Conservation (phyloP, 305 asterid genomes). For the Salvia sclarea region DNA sequence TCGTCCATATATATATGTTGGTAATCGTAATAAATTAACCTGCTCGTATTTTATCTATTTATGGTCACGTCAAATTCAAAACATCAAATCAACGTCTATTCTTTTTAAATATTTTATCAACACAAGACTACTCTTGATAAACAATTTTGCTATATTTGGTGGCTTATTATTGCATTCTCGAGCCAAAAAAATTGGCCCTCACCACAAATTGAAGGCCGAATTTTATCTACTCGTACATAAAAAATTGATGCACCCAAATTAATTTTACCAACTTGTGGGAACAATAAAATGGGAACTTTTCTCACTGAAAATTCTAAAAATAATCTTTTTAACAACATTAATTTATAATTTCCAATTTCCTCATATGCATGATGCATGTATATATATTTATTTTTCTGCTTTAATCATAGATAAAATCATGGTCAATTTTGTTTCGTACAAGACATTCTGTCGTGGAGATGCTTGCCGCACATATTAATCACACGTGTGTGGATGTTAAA, state of each 20-base stretch:
- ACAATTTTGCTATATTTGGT: neutral
- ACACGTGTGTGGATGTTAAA: neutral
- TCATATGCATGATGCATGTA: too few relatives aligned
- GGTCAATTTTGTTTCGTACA: neutral
- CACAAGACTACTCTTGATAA: neutral
- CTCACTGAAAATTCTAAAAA: neutral
- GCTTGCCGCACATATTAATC: neutral
- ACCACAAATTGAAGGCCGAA: constrained; percentile 11
- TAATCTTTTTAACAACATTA: neutral
- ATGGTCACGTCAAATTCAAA: neutral
- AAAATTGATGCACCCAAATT: neutral
- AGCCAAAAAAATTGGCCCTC: neutral
- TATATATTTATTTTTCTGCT: too few relatives aligned
- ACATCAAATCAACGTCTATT: neutral
- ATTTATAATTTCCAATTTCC: neutral
- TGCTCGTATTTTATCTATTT: neutral
- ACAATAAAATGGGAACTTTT: neutral
- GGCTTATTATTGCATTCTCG: neutral
- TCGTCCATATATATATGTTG: too few relatives aligned
- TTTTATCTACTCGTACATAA: neutral
- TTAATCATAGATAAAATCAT: neutral
- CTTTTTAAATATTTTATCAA: neutral
- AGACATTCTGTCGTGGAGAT: neutral
- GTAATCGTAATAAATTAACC: neutral
- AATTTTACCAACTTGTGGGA: neutral